These are phyloP conservation scores for Pistacia integerrima DNA, from an alignment of 345 rosid genomes.

Conservation along the genomic window DNA sequence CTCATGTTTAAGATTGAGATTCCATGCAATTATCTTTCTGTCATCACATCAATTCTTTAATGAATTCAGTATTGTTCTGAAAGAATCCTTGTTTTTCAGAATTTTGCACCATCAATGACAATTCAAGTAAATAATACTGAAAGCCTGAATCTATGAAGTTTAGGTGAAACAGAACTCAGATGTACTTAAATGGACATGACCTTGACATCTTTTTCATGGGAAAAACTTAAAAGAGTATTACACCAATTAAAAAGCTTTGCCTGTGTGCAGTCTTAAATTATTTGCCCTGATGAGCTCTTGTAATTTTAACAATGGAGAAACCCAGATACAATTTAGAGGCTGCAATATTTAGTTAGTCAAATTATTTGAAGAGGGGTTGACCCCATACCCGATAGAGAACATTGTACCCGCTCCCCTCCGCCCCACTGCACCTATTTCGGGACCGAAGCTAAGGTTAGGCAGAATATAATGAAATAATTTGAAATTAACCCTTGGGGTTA, in stretches of 20 bases:
- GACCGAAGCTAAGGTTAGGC: no score
- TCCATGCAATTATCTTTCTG: no score
- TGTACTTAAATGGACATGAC: neutral
- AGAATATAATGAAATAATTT: no score
- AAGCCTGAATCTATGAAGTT: neutral
- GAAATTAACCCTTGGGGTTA: no score
- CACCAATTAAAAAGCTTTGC: neutral
- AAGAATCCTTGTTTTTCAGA: neutral
- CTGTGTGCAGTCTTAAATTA: neutral
- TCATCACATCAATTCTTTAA: neutral
- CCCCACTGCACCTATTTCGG: no score
- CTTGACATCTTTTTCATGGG: neutral
- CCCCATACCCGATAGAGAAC: no score
- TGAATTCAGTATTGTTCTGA: neutral
- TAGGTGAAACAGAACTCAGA: neutral
- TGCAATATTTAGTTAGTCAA: neutral
- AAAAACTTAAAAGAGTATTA: neutral
- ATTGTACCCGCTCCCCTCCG: no score
- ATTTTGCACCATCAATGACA: neutral
- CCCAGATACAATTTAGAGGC: neutral
- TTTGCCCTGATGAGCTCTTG: neutral
- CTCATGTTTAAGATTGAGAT: neutral
- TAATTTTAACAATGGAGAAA: neutral
- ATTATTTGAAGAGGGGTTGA: no score
- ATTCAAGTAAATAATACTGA: neutral